Evolutionary conservation across 306 rosid genomes (phyloP).

Genomic region (Vachellia pachyceras): DNA sequence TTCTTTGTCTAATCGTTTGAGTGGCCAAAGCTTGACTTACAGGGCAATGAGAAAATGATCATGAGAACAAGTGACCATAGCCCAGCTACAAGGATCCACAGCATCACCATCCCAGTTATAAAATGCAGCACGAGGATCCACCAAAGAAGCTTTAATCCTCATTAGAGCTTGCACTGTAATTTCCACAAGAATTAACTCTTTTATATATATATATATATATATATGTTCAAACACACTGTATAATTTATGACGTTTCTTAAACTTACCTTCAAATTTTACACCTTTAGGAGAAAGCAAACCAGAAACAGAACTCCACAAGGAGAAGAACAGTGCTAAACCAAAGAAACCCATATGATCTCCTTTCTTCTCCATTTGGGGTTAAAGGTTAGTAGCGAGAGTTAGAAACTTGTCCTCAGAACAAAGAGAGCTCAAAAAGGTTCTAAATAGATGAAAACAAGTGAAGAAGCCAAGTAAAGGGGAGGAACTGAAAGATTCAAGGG

Average conservation of each 20-base stretch:
- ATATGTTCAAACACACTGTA: neutral
- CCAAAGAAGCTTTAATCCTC: slow-evolving; percentile 53
- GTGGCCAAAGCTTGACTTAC: slow-evolving; percentile 51
- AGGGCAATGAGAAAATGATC: slow-evolving; percentile 67
- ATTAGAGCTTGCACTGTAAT: slow-evolving; percentile 78
- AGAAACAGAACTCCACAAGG: slow-evolving; percentile 57
- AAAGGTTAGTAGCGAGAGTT: slow-evolving; percentile 19
- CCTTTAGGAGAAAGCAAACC: slow-evolving; percentile 81
- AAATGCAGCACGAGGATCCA: slow-evolving; percentile 75
- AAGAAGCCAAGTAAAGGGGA: slow-evolving; percentile 43
- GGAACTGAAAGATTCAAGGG: slow-evolving; percentile 47
- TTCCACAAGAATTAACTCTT: neutral
- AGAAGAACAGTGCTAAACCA: slow-evolving; percentile 59
- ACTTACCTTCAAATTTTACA: slow-evolving; percentile 88
- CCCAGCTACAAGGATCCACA: slow-evolving; percentile 98
- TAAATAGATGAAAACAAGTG: neutral
- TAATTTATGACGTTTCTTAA: slow-evolving; percentile 17
- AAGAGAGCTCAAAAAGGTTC: neutral
- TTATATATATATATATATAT: no score
- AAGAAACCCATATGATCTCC: slow-evolving; percentile 37
- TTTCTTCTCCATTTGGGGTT: slow-evolving; percentile 57
- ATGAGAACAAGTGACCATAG: slow-evolving; percentile 86
- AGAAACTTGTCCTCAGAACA: slow-evolving; percentile 20
- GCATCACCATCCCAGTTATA: slow-evolving; percentile 81
- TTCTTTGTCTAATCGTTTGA: slow-evolving; percentile 2